These are phyloP conservation scores for Vanrija sp. DNA, from an alignment of 1,284 basidiomycete species.

Conservation along the genomic window DNA sequence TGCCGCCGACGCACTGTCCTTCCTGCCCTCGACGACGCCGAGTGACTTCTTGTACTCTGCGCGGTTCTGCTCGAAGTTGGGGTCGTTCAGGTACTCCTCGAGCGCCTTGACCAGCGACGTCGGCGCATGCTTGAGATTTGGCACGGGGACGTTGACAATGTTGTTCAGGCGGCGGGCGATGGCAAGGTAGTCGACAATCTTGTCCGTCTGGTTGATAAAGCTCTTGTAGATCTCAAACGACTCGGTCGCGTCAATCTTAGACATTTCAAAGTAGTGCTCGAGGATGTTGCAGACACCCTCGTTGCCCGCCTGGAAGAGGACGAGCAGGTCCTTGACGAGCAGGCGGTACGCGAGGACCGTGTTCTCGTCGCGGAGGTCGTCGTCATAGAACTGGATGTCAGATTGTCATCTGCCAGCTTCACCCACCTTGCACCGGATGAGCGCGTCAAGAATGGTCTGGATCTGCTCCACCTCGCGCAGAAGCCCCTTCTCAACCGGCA, in stretches of 20 bases:
- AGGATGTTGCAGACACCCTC: conserved; percentile 97
- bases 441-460: conserved; percentile 79
- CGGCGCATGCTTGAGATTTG: conserved; percentile 92
- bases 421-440: conserved; percentile 69
- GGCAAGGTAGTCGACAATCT: conserved; percentile 89
- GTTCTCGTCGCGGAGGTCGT: conserved; percentile 87
- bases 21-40: conserved; percentile 61
- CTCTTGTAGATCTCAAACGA: conserved; percentile 86
- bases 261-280: conserved; percentile 99
- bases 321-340: conserved; percentile 94
- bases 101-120: conserved; percentile 87
- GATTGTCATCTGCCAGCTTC: conserved; percentile 48
- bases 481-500: conserved; percentile 94
- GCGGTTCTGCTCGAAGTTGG: conserved; percentile 92
- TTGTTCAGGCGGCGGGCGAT: conserved; percentile 90
- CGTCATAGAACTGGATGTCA: conserved; percentile 74
- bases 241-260: conserved; percentile 78
- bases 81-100: conserved; percentile 92
- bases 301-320: conserved; percentile 94
- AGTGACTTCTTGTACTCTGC: conserved; percentile 87
- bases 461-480: conserved; percentile 87
- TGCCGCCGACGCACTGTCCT: conserved; percentile 13
- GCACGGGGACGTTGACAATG: conserved; percentile 86
- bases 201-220: conserved; percentile 92
- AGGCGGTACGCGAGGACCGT: conserved; percentile 84